Conservation (phyloP, 2,329 filamentous ascomycete genomes). For the Colletotrichum scovillei region DNA sequence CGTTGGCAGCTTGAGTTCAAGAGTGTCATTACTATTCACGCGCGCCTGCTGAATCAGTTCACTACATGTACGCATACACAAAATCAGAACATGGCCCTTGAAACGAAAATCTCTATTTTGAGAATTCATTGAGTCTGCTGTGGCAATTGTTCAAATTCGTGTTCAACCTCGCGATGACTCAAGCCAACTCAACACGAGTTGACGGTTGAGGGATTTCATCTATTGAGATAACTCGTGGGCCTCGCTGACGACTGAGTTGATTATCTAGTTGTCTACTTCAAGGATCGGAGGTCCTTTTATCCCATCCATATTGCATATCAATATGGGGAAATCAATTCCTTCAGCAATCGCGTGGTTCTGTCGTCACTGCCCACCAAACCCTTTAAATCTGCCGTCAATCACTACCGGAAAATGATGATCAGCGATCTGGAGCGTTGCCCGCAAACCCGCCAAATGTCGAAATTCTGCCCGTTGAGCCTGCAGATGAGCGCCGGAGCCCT, state of each 20-base stretch:
- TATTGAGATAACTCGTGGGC: not conserved
- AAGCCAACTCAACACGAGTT: not conserved
- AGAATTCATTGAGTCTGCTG: not conserved
- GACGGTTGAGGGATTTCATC: too few relatives aligned
- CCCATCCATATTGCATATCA: not conserved
- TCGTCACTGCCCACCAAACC: not conserved
- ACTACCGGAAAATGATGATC: conserved; percentile 15
- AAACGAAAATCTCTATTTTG: not conserved
- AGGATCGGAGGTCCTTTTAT: not conserved
- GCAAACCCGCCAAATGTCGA: not conserved
- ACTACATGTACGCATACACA: not conserved
- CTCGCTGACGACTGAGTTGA: not conserved
- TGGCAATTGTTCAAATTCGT: not conserved
- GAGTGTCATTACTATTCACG: not conserved
- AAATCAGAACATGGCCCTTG: not conserved
- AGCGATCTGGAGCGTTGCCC: not conserved
- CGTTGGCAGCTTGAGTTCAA: too few relatives aligned
- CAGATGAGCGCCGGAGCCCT: not conserved
- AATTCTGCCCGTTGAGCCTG: not conserved
- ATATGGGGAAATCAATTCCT: not conserved
- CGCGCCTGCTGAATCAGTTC: not conserved
- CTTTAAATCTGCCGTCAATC: not conserved
- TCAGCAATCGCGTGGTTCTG: not conserved
- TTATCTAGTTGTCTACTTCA: not conserved
- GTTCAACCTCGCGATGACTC: not conserved